Percentiles rank a stretch among this genome's conserved stretches.
Evolutionary conservation across 2,329 filamentous ascomycete species (phyloP).

Genomic region (Helminthosporium solani): DNA sequence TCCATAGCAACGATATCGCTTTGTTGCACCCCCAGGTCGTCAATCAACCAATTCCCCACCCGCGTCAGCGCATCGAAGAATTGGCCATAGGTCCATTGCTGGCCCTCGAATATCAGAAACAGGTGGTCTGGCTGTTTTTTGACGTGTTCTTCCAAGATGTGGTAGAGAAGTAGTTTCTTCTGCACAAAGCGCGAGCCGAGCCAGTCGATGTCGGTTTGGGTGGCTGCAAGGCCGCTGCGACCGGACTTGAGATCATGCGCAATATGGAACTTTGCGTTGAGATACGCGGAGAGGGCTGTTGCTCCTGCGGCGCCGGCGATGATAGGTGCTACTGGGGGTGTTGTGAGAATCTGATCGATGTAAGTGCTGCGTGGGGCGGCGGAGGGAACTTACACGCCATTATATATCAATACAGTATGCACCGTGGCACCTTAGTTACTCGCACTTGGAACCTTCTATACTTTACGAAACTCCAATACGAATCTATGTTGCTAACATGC

Average conservation of each 20-base stretch:
- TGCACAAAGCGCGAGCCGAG: conserved; percentile 15
- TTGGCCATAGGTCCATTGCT: conserved; percentile 35
- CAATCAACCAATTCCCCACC: conserved; percentile 40
- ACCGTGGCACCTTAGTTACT: no score
- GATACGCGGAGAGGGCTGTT: conserved; percentile 35
- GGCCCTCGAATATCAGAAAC: conserved; percentile 41
- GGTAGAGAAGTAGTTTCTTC: conserved; percentile 31
- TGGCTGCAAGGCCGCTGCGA: conserved; percentile 17
- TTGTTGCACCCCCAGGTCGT: conserved; percentile 33
- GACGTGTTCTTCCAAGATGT: conserved; percentile 38
- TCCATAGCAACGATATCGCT: conserved; percentile 40
- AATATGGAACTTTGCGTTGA: conserved; percentile 41
- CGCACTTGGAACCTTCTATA: no score
- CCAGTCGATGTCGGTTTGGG: conserved; percentile 18
- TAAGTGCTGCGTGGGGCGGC: no score
- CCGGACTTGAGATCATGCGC: conserved; percentile 25
- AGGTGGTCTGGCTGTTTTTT: conserved; percentile 30
- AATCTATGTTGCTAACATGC: no score
- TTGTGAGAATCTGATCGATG: neutral
- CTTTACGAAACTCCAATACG: no score
- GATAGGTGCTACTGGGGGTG: neutral
- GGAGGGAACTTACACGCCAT: no score
- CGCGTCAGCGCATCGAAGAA: conserved; percentile 31
- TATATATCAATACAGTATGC: no score
- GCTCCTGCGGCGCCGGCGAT: neutral